Conservation (phyloP, 768 basidiomycete species). For the Trametes cingulata region DNA sequence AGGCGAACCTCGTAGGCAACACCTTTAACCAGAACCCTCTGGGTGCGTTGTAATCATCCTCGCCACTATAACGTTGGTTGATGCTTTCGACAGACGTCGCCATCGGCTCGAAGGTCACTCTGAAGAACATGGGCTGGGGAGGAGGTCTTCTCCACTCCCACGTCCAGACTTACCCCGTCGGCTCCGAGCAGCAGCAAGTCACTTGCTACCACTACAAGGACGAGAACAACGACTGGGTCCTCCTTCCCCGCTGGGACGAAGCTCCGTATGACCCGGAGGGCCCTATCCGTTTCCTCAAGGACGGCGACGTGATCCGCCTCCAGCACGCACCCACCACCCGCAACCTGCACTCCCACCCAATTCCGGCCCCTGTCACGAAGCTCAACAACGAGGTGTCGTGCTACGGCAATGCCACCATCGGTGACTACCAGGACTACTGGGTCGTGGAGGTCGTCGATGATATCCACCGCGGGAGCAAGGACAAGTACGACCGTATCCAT, state of each 20-base stretch:
- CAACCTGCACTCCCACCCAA: constrained; percentile 89
- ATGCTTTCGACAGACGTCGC: constrained; percentile 66
- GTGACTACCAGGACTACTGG: constrained; percentile 92
- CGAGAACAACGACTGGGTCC: constrained; percentile 89
- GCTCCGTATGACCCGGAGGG: constrained; percentile 63
- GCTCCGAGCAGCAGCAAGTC: constrained; percentile 92
- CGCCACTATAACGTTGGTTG: too few relatives aligned
- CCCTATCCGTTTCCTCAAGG: constrained; percentile 65
- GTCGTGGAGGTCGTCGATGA: constrained; percentile 93
- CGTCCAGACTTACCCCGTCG: constrained; percentile 90
- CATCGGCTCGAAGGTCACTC: constrained; percentile 83
- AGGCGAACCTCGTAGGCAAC: constrained; percentile 93
- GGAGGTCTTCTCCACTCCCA: constrained; percentile 97
- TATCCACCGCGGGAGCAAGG: constrained; percentile 59
- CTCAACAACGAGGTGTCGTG: constrained; percentile 90
- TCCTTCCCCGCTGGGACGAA: constrained; percentile 83
- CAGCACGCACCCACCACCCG: constrained; percentile 81
- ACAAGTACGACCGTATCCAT: constrained; percentile 69
- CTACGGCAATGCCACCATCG: constrained; percentile 88
- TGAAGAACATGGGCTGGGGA: constrained; percentile 98
- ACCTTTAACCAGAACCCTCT: constrained; percentile 91
- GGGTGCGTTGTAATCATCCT: constrained; percentile 45
- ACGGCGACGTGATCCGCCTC: constrained; percentile 81
- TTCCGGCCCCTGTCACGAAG: constrained; percentile 88
- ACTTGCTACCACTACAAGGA: constrained; percentile 99